Percentiles rank a stretch among this genome's conserved stretches.
Conservation (phyloP, 768 basidiomycete genomes). For the Tulasnella sp. region DNA sequence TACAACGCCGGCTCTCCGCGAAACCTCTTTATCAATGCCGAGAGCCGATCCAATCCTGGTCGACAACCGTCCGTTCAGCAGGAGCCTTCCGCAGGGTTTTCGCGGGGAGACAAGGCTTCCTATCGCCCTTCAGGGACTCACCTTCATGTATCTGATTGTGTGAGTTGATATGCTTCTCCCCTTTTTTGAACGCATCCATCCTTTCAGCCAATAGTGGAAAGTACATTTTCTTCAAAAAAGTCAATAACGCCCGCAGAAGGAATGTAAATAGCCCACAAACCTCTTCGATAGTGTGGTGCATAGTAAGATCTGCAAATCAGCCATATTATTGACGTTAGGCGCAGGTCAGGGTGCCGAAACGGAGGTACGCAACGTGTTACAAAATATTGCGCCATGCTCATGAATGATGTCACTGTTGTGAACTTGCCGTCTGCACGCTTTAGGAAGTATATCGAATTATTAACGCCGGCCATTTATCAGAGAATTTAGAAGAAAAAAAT, state of each 20-base stretch:
- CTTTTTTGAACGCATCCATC: conserved; percentile 8
- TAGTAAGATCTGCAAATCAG: conserved; percentile 5
- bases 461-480: no score
- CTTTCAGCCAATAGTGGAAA: conserved; percentile 11
- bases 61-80: no score
- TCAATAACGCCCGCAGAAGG: background rate
- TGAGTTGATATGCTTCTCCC: conserved; percentile 6
- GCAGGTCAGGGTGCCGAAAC: background rate
- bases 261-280: background rate
- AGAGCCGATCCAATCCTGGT: conserved; percentile 11
- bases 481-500: no score
- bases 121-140: background rate
- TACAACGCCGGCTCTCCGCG: conserved; percentile 6
- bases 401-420: conserved; percentile 8
- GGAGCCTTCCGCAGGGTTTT: no score
- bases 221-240: background rate
- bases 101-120: background rate
- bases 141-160: conserved; percentile 14
- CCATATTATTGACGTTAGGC: background rate
- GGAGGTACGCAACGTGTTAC: background rate
- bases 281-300: conserved; percentile 16
- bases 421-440: conserved; percentile 8
- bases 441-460: background rate
- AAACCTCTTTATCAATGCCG: background rate
- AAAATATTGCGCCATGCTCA: conserved; percentile 9